These are phyloP conservation scores for Camellia japonica DNA, from an alignment of 148 eudicot species.

Conservation along the genomic window DNA sequence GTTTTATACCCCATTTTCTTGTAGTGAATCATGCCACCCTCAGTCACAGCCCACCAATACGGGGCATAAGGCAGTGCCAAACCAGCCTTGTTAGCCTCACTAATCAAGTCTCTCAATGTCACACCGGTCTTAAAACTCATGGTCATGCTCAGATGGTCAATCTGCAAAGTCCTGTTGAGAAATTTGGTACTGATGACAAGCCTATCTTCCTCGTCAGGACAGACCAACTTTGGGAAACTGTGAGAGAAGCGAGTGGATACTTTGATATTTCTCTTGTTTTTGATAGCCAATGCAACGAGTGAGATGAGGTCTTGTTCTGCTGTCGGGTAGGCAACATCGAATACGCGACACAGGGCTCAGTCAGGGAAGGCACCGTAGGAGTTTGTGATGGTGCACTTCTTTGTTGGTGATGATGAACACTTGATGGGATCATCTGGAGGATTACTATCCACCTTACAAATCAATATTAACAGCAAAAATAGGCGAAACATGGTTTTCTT, in stretches of 20 bases:
- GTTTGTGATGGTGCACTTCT: constrained; percentile 63
- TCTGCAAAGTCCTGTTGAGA: constrained; percentile 30
- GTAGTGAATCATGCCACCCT: constrained; percentile 44
- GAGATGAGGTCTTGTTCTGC: constrained; percentile 55
- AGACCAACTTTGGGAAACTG: constrained; percentile 65
- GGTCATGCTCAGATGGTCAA: constrained; percentile 23
- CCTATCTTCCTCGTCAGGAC: constrained; percentile 56
- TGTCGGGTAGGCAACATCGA: constrained; percentile 43
- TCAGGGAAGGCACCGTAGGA: constrained; percentile 66
- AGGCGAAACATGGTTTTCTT: not conserved
- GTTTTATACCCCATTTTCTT: too few species aligned
- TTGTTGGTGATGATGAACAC: constrained; percentile 21
- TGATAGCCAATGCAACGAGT: constrained; percentile 43
- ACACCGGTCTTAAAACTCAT: constrained; percentile 60
- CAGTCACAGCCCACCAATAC: constrained; percentile 75
- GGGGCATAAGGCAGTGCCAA: constrained; percentile 72
- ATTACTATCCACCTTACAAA: constrained; percentile 20
- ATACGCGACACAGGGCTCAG: constrained; percentile 46
- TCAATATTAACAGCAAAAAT: not conserved
- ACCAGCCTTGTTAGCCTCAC: constrained; percentile 47
- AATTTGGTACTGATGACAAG: constrained; percentile 64
- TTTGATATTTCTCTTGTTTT: constrained; percentile 43
- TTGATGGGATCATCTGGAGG: constrained; percentile 65
- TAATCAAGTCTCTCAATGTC: constrained; percentile 48
- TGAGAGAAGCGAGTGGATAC: constrained; percentile 56